These are phyloP conservation scores for Mucor irregularis DNA, from an alignment of 371 early-diverging fungal species.

Conservation along the genomic window DNA sequence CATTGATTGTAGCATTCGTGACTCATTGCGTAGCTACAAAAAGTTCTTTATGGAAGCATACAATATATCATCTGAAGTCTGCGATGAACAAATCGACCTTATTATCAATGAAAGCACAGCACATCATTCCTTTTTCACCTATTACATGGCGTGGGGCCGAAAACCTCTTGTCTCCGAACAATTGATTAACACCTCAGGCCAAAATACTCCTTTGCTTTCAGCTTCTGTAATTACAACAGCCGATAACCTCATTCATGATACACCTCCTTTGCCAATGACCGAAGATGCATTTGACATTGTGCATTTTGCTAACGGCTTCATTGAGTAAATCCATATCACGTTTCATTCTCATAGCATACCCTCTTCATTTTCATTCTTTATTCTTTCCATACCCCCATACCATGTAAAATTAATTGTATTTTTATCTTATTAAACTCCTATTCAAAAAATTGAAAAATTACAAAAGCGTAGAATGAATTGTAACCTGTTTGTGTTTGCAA, in stretches of 20 bases:
- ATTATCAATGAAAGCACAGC: conserved; percentile 10
- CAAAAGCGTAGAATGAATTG: no score
- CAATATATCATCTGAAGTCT: conserved; percentile 5
- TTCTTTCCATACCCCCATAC: background rate
- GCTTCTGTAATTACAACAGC: background rate
- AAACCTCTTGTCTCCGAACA: conserved; percentile 28
- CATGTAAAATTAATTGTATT: no score
- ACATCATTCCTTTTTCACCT: conserved; percentile 28
- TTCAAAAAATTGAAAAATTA: no score
- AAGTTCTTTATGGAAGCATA: conserved; percentile 15
- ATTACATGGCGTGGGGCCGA: conserved; percentile 41
- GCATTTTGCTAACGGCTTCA: conserved; percentile 15
- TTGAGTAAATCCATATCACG: conserved; percentile 2
- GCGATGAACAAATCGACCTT: conserved; percentile 9
- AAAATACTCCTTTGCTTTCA: background rate
- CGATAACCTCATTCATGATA: no score
- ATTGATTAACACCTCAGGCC: background rate
- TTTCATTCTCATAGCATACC: background rate
- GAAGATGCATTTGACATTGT: conserved; percentile 21
- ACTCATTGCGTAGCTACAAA: conserved; percentile 10
- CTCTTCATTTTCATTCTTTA: background rate
- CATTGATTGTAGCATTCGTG: conserved; percentile 9
- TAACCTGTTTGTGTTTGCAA: no score
- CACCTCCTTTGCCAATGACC: background rate
- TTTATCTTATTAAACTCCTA: no score